Evolutionary conservation across 441 rosid genomes (phyloP).

Genomic region (Gossypium davidsonii): DNA sequence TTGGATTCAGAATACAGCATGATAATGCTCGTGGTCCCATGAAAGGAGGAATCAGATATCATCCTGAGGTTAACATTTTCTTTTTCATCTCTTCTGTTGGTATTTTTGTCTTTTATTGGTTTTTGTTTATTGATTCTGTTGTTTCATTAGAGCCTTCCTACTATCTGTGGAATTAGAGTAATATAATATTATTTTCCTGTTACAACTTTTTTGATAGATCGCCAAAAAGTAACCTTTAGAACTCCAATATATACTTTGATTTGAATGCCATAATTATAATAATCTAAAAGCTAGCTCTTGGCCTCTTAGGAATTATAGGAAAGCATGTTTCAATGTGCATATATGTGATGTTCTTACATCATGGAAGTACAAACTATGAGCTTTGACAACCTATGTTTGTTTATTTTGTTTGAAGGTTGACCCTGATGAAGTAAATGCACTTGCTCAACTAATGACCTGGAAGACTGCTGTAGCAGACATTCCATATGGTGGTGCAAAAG

Average conservation of each 20-base stretch:
- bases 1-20: conserved; percentile 82
- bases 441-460: conserved; percentile 99
- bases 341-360: conserved; percentile 5
- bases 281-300: no score
- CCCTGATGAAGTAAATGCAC: conserved; percentile 93
- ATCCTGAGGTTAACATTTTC: conserved; percentile 56
- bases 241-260: not conserved
- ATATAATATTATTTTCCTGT: not conserved
- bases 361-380: not conserved
- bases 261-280: not conserved
- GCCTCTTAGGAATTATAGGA: no score
- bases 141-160: no score
- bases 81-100: not conserved
- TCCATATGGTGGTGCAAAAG: conserved; percentile 98
- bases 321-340: not conserved
- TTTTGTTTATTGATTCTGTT: no score
- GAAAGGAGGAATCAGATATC: conserved; percentile 91
- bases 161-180: no score
- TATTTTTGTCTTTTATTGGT: no score
- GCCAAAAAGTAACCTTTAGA: no score
- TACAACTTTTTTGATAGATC: not conserved
- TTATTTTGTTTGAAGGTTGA: conserved; percentile 52
- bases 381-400: not conserved
- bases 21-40: conserved; percentile 89
- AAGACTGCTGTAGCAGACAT: conserved; percentile 93